Base-by-base conservation (phyloP, 768 basidiomycete genomes). In the Fistulinella prunicolor region DNA sequence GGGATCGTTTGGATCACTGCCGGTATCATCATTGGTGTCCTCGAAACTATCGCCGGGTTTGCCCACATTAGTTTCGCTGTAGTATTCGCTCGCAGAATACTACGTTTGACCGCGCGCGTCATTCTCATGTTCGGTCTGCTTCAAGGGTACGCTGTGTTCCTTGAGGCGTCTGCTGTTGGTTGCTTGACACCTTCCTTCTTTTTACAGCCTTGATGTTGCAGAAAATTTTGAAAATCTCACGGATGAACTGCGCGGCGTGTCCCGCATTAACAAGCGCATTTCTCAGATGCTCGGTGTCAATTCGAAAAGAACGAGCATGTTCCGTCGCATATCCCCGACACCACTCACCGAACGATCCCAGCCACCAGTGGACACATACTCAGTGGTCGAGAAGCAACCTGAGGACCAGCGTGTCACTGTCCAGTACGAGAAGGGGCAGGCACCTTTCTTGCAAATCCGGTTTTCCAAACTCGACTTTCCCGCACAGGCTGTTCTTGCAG, bases 21-120 rank as follows among this genome's bases (percentile, higher is more conserved):
- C 0, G 85, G 79, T 3, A 60, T 85, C 46, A 77, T 80, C 57
- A 58, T 89, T 21, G 85, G 85, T 9, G 78, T 79, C 3, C 60
- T 83, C 39, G 89, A 91, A 65, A 80, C 77, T 6, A 62, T 80
- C 6, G 58, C 83, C 9, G 89, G 86, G 1, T 89, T 88, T 54
- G 75, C 74, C 3, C 65, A 69, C 13, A 73, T 71, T 22, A 70
- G 71, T 8, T 88, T 88, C 57, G 77, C 73, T 1, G 55, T 76
- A 9, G 66, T 73, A 1, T 53, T 90, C 13, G 70, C 76, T 9
- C 73, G 89, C 30, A 77, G 87, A 14, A 67, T 81, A 19, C 50
- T 91, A 29, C 73, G 84, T 37, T 64, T 84, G 43, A 32, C 82
- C 10, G 72, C 74, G 3, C 73, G 86, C 38, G 75, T 72, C 0